Evolutionary conservation across 169 alveolate genomes (phyloP).

Genomic region (Eimeria brunetti): DNA sequence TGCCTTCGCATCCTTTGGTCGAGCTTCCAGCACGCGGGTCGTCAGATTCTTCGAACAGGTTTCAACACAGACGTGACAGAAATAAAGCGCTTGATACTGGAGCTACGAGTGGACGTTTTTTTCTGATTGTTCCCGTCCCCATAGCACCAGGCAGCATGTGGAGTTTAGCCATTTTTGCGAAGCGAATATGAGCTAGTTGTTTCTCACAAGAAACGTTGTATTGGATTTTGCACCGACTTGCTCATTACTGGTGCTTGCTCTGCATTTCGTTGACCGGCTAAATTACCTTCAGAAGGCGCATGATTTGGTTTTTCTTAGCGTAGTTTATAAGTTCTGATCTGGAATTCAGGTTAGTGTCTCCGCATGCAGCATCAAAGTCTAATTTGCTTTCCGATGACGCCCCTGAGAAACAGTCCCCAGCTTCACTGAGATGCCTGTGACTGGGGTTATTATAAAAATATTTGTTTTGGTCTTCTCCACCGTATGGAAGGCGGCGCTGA

Average conservation of each 20-base stretch:
- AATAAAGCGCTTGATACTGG: neutral
- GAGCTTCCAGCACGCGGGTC: conserved; percentile 28
- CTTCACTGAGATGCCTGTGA: neutral
- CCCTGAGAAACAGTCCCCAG: neutral
- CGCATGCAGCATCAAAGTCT: neutral
- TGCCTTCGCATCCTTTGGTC: conserved; percentile 31
- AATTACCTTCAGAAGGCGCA: conserved; percentile 36
- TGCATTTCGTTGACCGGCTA: neutral
- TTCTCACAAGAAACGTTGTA: neutral
- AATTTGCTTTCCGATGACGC: conserved; percentile 5
- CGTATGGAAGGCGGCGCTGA: neutral
- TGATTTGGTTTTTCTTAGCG: neutral
- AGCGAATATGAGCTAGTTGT: neutral
- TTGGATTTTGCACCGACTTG: neutral
- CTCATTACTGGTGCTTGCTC: neutral
- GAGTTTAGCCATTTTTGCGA: neutral
- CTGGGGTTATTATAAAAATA: neutral
- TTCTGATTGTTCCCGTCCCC: neutral
- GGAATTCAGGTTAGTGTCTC: neutral
- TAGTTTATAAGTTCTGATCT: conserved; percentile 9
- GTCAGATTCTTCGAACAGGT: conserved; percentile 17
- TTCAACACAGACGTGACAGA: neutral
- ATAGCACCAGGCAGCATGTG: neutral
- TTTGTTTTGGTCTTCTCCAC: neutral
- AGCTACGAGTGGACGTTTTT: neutral